A percentile compares a stretch with the other conserved stretches of the same genome.
These are phyloP conservation scores for Aureoboletus auriporus DNA, from an alignment of 768 basidiomycete genomes.

Conservation along the genomic window DNA sequence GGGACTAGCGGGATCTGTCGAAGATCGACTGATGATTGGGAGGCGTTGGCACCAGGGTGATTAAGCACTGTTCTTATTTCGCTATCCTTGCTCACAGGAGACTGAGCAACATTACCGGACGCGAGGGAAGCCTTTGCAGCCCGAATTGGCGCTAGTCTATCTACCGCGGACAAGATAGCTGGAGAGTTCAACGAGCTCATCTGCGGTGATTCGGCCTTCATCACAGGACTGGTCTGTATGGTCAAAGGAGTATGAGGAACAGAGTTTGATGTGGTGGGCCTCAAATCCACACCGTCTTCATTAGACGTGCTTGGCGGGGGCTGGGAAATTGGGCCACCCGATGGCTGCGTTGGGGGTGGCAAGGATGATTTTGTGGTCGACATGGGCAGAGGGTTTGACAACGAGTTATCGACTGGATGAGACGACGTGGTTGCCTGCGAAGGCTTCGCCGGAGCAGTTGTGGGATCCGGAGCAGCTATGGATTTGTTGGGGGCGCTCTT, in stretches of 20 bases:
- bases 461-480: neutral
- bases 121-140: conserved; percentile 28
- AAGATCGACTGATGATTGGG: neutral
- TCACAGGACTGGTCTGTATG: conserved; percentile 8
- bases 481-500: conserved; percentile 5
- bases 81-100: conserved; percentile 3
- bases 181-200: conserved; percentile 8
- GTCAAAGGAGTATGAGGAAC: neutral
- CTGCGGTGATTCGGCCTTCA: conserved; percentile 19
- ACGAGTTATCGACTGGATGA: conserved; percentile 18
- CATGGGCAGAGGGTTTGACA: conserved; percentile 7
- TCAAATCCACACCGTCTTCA: neutral
- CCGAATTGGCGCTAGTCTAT: conserved; percentile 32
- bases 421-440: conserved; percentile 4
- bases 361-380: neutral
- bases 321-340: neutral
- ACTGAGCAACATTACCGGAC: conserved; percentile 5
- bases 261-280: neutral
- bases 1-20: neutral
- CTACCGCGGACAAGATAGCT: conserved; percentile 3
- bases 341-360: neutral
- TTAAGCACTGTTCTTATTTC: neutral
- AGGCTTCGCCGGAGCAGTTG: neutral
- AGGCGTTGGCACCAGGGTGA: neutral
- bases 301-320: neutral